Conservation (phyloP, 2,329 filamentous ascomycete species). For the Aspergillus pseudoviridinutans region DNA sequence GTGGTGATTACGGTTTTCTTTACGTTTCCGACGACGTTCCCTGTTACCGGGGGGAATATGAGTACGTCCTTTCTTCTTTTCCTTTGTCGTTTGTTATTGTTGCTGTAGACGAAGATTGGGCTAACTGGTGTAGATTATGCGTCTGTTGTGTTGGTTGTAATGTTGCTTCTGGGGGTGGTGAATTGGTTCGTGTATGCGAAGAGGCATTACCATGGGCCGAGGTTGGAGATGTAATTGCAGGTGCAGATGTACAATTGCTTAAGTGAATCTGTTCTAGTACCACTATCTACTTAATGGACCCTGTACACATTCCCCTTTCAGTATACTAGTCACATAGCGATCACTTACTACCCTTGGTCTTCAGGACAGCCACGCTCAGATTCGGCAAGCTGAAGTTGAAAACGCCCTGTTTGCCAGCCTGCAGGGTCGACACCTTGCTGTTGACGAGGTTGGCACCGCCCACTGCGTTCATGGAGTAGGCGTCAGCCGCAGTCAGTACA, state of each 20-base stretch:
- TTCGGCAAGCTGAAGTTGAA: slow-evolving; percentile 25
- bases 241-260: background rate
- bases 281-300: background rate
- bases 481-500: slow-evolving; percentile 36
- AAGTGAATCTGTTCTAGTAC: background rate
- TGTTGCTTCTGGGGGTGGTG: slow-evolving; percentile 16
- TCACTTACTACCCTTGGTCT: slow-evolving; percentile 6
- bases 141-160: slow-evolving; percentile 14
- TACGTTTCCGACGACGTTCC: slow-evolving; percentile 15
- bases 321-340: background rate
- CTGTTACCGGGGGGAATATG: slow-evolving; percentile 19
- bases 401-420: slow-evolving; percentile 21
- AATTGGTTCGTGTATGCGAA: slow-evolving; percentile 19
- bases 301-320: background rate
- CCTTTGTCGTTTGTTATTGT: background rate
- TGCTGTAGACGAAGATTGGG: background rate
- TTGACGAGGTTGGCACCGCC: slow-evolving; percentile 19
- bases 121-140: slow-evolving; percentile 14
- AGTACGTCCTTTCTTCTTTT: slow-evolving; percentile 12
- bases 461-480: slow-evolving; percentile 30
- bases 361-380: slow-evolving; percentile 25
- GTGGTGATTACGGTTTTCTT: slow-evolving; percentile 18
- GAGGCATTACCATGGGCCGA: slow-evolving; percentile 18
- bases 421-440: slow-evolving; percentile 16
- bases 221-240: slow-evolving; percentile 9